phyloP scores from a whole-genome alignment of 768 basidiomycete genomes.

The Pisolithus marmoratus region DNA sequence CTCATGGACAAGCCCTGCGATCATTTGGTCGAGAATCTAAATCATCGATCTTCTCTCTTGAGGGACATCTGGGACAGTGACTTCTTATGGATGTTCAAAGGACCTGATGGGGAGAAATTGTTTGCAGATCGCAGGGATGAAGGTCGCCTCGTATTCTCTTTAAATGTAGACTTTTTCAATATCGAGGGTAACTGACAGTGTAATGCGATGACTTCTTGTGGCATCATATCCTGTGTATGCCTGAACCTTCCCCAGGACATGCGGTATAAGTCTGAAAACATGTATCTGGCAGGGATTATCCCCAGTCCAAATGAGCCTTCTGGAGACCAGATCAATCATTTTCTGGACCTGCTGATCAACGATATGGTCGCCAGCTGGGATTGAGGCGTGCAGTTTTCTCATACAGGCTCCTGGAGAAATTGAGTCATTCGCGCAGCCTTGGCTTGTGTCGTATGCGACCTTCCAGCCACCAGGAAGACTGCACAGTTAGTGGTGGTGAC shows the following conservation, averaged over 20 bases:
- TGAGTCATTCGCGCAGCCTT: slow-evolving; percentile 5
- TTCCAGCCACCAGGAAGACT: slow-evolving; percentile 26
- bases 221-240: slow-evolving; percentile 28
- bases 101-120: slow-evolving; percentile 7
- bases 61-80: too few species aligned
- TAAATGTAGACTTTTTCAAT: slow-evolving; percentile 33
- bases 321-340: slow-evolving; percentile 25
- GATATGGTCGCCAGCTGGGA: slow-evolving; percentile 11
- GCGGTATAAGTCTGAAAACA: slow-evolving; percentile 28
- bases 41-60: too few species aligned
- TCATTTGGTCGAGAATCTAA: background rate
- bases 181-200: slow-evolving; percentile 19
- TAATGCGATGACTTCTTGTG: slow-evolving; percentile 23
- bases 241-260: slow-evolving; percentile 29
- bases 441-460: slow-evolving; percentile 23
- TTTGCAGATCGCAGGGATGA: slow-evolving; percentile 13
- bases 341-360: slow-evolving; percentile 25
- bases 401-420: slow-evolving; percentile 7
- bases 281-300: slow-evolving; percentile 27
- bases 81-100: background rate
- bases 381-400: background rate
- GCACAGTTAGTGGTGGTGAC: slow-evolving; percentile 17
- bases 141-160: slow-evolving; percentile 17
- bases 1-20: slow-evolving; percentile 8
- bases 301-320: slow-evolving; percentile 25